These are phyloP conservation scores for Sindora glabra DNA, from an alignment of 306 rosid genomes.

Conservation along the genomic window DNA sequence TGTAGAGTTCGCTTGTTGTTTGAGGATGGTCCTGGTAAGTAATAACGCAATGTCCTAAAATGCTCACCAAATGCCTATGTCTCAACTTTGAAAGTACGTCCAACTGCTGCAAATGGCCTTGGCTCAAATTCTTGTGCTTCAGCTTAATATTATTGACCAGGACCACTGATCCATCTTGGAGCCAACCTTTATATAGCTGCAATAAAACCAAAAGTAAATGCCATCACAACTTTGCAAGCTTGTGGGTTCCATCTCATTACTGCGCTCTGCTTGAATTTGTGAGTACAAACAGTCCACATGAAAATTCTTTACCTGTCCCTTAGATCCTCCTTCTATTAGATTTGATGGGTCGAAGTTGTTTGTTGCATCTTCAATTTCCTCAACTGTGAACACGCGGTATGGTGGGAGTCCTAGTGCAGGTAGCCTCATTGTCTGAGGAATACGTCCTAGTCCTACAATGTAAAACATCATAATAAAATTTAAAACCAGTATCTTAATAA, in stretches of 20 bases:
- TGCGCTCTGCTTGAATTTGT: not conserved
- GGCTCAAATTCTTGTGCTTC: slow-evolving; percentile 41
- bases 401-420: slow-evolving; percentile 52
- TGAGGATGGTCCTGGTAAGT: slow-evolving; percentile 50
- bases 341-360: slow-evolving; percentile 55
- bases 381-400: slow-evolving; percentile 52
- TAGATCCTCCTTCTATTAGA: slow-evolving; percentile 46
- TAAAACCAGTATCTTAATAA: too few relatives aligned
- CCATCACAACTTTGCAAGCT: not conserved
- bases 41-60: slow-evolving; percentile 62
- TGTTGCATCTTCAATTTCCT: slow-evolving; percentile 83
- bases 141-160: slow-evolving; percentile 43
- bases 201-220: not conserved
- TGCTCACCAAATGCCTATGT: slow-evolving; percentile 78
- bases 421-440: slow-evolving; percentile 40
- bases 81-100: slow-evolving; percentile 54
- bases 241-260: slow-evolving; percentile 20
- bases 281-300: not conserved
- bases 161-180: slow-evolving; percentile 55
- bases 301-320: slow-evolving; percentile 48
- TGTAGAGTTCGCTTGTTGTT: slow-evolving; percentile 37
- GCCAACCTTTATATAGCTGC: slow-evolving; percentile 70
- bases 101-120: slow-evolving; percentile 36
- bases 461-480: not conserved
- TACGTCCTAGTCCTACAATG: slow-evolving; percentile 30